A percentile compares a stretch with the other conserved stretches of the same genome.
These are phyloP conservation scores for Batkoa obscura DNA, from an alignment of 371 early-diverging fungal species.

Conservation along the genomic window DNA sequence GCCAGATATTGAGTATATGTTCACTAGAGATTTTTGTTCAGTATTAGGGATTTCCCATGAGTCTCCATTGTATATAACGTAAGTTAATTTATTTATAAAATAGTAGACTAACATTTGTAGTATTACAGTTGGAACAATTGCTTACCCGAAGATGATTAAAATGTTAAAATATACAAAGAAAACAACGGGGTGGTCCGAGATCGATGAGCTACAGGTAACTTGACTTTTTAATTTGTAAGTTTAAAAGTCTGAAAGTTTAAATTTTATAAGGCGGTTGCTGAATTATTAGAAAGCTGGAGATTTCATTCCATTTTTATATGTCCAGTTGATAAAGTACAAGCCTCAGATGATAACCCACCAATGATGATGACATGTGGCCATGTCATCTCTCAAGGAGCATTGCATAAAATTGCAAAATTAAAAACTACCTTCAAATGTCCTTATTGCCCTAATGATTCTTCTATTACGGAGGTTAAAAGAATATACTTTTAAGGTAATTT, in stretches of 20 bases:
- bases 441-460: conserved; percentile 12
- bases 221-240: too few relatives aligned
- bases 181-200: too few relatives aligned
- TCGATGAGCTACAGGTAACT: too few relatives aligned
- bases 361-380: conserved; percentile 98
- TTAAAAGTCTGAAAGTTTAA: too few relatives aligned
- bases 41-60: conserved; percentile 54
- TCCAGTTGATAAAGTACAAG: conserved; percentile 91
- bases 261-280: too few relatives aligned
- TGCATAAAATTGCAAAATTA: conserved; percentile 43
- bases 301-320: conserved; percentile 96
- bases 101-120: too few relatives aligned
- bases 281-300: conserved; percentile 51
- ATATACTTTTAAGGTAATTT: conserved; percentile 13
- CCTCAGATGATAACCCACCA: conserved; percentile 86
- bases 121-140: conserved; percentile 72
- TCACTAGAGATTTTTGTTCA: conserved; percentile 74
- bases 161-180: too few relatives aligned
- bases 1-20: conserved; percentile 45
- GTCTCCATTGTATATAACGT: conserved; percentile 63
- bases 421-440: conserved; percentile 12
- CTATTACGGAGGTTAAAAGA: conserved; percentile 5
- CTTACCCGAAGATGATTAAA: conserved; percentile 80
- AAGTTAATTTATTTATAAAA: too few relatives aligned
- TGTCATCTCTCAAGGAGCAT: conserved; percentile 79